phyloP scores from a whole-genome alignment of 1,284 basidiomycete genomes.

The Mycosarcoma maydis region DNA sequence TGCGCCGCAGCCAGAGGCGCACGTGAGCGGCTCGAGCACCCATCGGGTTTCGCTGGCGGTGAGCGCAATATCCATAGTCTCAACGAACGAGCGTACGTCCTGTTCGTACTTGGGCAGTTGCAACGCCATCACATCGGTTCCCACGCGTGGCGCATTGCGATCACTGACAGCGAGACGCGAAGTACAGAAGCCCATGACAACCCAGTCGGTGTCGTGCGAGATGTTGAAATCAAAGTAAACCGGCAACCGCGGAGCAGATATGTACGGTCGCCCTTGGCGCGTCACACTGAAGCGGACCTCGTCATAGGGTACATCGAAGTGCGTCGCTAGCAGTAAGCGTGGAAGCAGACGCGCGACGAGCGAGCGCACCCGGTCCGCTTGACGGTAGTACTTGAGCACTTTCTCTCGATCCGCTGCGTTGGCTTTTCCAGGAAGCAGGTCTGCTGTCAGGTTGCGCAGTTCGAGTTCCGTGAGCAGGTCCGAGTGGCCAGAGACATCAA shows the following conservation, averaged over 20 bases:
- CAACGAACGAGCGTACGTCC: constrained; percentile 34
- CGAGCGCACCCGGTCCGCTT: constrained; percentile 46
- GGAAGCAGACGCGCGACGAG: constrained; percentile 45
- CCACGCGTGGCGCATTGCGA: constrained; percentile 22
- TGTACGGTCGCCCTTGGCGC: constrained; percentile 37
- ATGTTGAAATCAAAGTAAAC: constrained; percentile 56
- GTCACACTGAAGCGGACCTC: constrained; percentile 13
- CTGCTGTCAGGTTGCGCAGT: constrained; percentile 4
- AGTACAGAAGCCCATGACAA: constrained; percentile 52
- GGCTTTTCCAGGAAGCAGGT: constrained; percentile 16
- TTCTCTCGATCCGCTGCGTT: constrained; percentile 27
- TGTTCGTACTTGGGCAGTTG: constrained; percentile 55
- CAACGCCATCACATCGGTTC: constrained; percentile 62
- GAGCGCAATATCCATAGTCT: constrained; percentile 61
- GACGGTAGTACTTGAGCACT: constrained; percentile 42
- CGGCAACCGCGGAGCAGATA: constrained; percentile 3
- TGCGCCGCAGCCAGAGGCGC: background rate
- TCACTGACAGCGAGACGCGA: background rate
- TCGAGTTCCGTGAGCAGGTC: background rate
- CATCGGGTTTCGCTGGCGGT: constrained; percentile 46
- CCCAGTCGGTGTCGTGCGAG: constrained; percentile 63
- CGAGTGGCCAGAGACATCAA: constrained; percentile 35
- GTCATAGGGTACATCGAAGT: constrained; percentile 12
- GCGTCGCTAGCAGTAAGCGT: constrained; percentile 19
- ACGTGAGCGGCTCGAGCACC: constrained; percentile 19